A percentile compares a stretch with the other conserved stretches of the same genome.
Evolutionary conservation across 257 asterid species (phyloP).

Genomic region (Osmanthus fragrans): DNA sequence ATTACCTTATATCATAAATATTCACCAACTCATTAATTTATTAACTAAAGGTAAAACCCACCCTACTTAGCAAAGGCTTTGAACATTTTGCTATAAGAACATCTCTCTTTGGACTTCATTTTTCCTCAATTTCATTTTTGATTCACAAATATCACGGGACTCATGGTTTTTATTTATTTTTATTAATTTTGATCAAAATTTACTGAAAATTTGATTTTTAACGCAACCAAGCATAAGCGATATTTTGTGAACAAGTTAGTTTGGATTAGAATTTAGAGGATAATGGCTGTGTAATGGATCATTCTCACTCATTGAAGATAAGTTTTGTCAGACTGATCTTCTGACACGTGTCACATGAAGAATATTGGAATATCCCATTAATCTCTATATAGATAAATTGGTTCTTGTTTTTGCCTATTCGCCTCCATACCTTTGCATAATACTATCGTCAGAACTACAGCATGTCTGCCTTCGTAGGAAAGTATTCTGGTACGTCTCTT

Average conservation of each 20-base stretch:
- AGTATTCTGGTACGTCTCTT: slow-evolving; percentile 61
- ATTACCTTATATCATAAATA: too few species aligned
- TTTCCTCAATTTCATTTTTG: too few species aligned
- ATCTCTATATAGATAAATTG: slow-evolving; percentile 33
- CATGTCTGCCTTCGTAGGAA: slow-evolving; percentile 90
- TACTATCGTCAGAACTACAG: slow-evolving; percentile 25
- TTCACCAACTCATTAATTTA: too few species aligned
- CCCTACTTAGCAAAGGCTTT: too few species aligned
- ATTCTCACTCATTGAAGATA: slow-evolving; percentile 70
- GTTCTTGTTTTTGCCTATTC: slow-evolving; percentile 16
- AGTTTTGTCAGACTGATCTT: slow-evolving; percentile 57
- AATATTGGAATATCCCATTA: slow-evolving; percentile 36
- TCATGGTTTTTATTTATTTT: too few species aligned
- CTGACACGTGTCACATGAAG: slow-evolving; percentile 54
- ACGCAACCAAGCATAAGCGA: too few species aligned
- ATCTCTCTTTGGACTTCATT: too few species aligned
- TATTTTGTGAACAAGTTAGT: not conserved
- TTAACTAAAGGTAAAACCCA: too few species aligned
- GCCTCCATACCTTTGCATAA: slow-evolving; percentile 7
- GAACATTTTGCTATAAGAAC: too few species aligned
- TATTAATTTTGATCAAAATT: too few species aligned
- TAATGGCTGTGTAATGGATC: slow-evolving; percentile 6
- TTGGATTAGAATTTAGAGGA: not conserved
- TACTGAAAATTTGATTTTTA: too few species aligned
- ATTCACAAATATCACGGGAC: too few species aligned